Base-by-base conservation (phyloP, 2,329 filamentous ascomycete species). In the Aureobasidium leucospermi region DNA sequence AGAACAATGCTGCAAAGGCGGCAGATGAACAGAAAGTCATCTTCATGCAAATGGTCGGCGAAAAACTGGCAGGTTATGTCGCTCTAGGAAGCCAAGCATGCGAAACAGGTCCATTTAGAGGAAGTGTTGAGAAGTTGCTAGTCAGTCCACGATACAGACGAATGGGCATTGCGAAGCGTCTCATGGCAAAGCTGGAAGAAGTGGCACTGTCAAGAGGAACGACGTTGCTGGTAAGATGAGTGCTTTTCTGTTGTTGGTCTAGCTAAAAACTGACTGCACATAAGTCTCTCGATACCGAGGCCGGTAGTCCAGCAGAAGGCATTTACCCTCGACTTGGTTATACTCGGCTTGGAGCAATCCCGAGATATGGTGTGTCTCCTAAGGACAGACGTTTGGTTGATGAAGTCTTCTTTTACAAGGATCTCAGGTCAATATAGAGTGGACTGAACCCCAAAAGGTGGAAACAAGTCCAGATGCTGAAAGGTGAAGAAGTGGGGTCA, bases 351-450 rank as follows among this genome's bases (percentile, higher is more conserved):
- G 83, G 84, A 29, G 77, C 75, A 53, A 77, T 87, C 34, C 82
- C 82, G 15, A 75, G 75, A 46, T 84, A 80, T 70, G 77, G 75
- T 53, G 71, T 79, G 59, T 79, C 74, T 64, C 80, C 79, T 16
- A 60, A 52, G 29, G 73, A 74, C 10, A 77, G 79, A 29, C 76
- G 75, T 46, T 68, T 81, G 58, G 78, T 76, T 63, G 78, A 79
- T 62, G 79, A 78, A 56, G 76, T 78, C 0, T 82, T 84, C 64
- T 83, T 84, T 65, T 86, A 84, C 69, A 85, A 85, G 70, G 76
- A 82, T 60, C 71, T 86, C 55, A 65, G 42, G 15, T 57, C 31
- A 41, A 45, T 38, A 15, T 55, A 31, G 23, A 13, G n/a, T 23
- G 16, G 39, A 8, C 31, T 28, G 19, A 43, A 31, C 4, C 6